These are phyloP conservation scores for Protoeuglena noctilucae DNA, from an alignment of 139 green algal species.

Conservation along the genomic window DNA sequence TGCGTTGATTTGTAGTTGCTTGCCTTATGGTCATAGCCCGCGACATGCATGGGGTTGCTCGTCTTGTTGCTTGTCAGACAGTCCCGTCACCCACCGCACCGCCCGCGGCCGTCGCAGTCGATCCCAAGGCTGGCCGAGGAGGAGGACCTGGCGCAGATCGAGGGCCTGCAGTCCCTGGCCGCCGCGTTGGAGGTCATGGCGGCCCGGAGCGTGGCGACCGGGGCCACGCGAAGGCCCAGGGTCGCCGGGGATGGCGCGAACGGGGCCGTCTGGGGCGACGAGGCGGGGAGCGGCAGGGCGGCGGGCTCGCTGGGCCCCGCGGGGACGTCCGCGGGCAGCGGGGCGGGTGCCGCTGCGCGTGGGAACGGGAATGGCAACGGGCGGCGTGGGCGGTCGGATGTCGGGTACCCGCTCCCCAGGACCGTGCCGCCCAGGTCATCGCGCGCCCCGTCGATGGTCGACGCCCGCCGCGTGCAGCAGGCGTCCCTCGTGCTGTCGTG, in stretches of 20 bases:
- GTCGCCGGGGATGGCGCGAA: constrained; percentile 9
- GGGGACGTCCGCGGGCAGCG: neutral
- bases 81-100: neutral
- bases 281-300: constrained; percentile 6
- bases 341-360: neutral
- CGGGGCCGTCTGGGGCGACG: neutral
- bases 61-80: neutral
- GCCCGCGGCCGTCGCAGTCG: constrained; percentile 10
- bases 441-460: too few relatives aligned
- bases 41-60: neutral
- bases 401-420: neutral
- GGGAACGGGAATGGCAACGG: neutral
- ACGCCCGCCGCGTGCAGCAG: constrained; percentile 12
- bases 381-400: neutral
- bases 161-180: neutral
- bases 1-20: too few relatives aligned
- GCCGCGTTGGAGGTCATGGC: neutral
- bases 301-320: constrained; percentile 2
- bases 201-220: neutral
- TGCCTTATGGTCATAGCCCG: too few relatives aligned
- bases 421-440: neutral
- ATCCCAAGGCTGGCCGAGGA: constrained; percentile 20
- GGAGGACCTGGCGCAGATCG: constrained; percentile 12
- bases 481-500: constrained; percentile 20
- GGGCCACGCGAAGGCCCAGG: constrained; percentile 22